phyloP scores from a whole-genome alignment of 176 grass and related monocot genomes.

The Musa troglodytarum region DNA sequence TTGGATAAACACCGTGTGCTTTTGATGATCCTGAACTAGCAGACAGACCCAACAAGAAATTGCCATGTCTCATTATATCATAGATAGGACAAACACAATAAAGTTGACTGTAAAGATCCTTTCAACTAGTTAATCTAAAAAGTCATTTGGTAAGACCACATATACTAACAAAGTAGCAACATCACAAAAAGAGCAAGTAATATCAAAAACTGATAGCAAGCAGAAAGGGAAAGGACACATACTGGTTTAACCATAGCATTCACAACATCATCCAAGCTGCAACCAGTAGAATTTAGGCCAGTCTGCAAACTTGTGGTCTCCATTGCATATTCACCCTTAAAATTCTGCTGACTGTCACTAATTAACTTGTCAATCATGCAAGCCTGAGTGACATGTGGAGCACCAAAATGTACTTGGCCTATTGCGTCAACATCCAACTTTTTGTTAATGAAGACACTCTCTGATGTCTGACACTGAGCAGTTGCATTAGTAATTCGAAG shows the following conservation, averaged over 20 bases:
- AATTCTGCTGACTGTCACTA: not conserved
- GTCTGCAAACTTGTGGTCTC: not conserved
- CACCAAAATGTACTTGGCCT: slow-evolving; percentile 9
- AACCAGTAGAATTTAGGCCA: not conserved
- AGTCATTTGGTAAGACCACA: no score
- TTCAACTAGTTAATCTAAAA: no score
- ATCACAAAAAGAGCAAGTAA: not conserved
- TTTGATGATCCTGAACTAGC: no score
- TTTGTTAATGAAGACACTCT: not conserved
- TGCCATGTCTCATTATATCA: no score
- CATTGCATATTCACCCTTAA: not conserved
- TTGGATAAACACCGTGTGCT: no score
- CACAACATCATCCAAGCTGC: slow-evolving; percentile 1
- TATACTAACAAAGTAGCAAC: not conserved
- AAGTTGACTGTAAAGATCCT: no score
- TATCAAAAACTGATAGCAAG: not conserved
- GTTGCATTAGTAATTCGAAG: slow-evolving; percentile 22
- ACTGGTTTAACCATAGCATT: slow-evolving; percentile 5
- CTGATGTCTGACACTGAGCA: slow-evolving; percentile 13
- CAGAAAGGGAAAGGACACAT: not conserved
- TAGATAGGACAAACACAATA: no score
- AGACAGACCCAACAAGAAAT: no score
- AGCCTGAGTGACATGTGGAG: not conserved
- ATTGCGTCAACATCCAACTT: not conserved
- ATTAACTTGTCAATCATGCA: not conserved